Conservation (phyloP, 306 rosid genomes). For the Arachis hypogaea region DNA sequence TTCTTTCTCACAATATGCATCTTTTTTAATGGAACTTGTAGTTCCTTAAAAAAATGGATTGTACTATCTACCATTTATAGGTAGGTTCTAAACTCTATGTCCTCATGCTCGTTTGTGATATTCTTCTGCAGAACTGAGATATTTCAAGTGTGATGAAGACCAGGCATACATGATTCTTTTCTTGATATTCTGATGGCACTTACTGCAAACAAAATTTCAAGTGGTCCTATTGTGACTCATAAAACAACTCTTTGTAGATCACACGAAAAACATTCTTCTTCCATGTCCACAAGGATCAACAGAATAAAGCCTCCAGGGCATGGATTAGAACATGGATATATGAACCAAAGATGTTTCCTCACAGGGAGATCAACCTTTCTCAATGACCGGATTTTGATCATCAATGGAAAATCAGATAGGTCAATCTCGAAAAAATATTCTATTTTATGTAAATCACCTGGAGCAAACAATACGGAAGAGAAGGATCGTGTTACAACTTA, state of each 20-base stretch:
- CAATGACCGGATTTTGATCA: constrained; percentile 42
- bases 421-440: constrained; percentile 54
- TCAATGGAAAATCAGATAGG: constrained; percentile 53
- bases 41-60: not conserved
- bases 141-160: constrained; percentile 44
- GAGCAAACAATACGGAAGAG: constrained; percentile 60
- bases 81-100: constrained; percentile 10
- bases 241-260: constrained; percentile 53
- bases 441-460: constrained; percentile 57
- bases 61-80: not conserved
- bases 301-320: constrained; percentile 48
- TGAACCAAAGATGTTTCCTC: constrained; percentile 42
- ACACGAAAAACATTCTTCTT: constrained; percentile 47
- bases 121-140: constrained; percentile 45
- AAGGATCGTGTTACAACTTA: constrained; percentile 59
- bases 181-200: constrained; percentile 64
- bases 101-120: not conserved
- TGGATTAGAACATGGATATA: constrained; percentile 49
- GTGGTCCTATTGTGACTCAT: constrained; percentile 58
- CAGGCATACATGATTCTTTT: constrained; percentile 39
- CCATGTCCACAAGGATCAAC: constrained; percentile 51
- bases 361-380: constrained; percentile 43
- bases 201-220: constrained; percentile 64
- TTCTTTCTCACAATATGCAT: constrained; percentile 17
- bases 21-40: constrained; percentile 23